Evolutionary conservation across 192 early-diverging fungal genomes (phyloP).

Genomic region (Mortierella claussenii): DNA sequence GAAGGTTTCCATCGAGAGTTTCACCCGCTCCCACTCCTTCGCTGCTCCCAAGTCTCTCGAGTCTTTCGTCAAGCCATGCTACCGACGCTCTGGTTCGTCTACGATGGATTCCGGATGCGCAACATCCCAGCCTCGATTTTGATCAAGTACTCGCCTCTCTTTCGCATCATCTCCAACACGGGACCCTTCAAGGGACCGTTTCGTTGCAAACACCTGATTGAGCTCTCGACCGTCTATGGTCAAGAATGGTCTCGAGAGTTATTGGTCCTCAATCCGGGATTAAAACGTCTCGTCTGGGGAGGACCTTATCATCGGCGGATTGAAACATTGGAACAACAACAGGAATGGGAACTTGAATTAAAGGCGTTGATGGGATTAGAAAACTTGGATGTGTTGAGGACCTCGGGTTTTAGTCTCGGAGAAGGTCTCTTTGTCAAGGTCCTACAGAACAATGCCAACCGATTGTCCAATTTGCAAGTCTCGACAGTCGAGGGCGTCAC

Average conservation of each 20-base stretch:
- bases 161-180: constrained; percentile 37
- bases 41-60: constrained; percentile 22
- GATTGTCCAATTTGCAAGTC: constrained; percentile 21
- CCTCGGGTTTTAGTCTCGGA: constrained; percentile 34
- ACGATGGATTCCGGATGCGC: constrained; percentile 35
- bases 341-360: constrained; percentile 34
- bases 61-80: constrained; percentile 9
- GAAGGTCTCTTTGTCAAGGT: constrained; percentile 47
- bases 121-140: constrained; percentile 10
- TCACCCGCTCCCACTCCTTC: constrained; percentile 14
- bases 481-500: constrained; percentile 37
- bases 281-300: constrained; percentile 35
- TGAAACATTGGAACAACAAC: constrained; percentile 37
- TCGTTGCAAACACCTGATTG: constrained; percentile 24
- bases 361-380: constrained; percentile 31
- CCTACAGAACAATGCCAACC: constrained; percentile 33
- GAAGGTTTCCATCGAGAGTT: constrained; percentile 27
- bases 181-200: constrained; percentile 44
- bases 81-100: constrained; percentile 33
- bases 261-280: constrained; percentile 21
- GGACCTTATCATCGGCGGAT: constrained; percentile 23
- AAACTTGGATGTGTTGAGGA: constrained; percentile 32
- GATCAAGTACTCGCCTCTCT: constrained; percentile 20
- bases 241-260: constrained; percentile 41
- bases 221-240: constrained; percentile 36